Evolutionary conservation across 306 rosid genomes (phyloP), one percentile per base, ranked within the genome.

Genomic region (Vigna unguiculata): DNA sequence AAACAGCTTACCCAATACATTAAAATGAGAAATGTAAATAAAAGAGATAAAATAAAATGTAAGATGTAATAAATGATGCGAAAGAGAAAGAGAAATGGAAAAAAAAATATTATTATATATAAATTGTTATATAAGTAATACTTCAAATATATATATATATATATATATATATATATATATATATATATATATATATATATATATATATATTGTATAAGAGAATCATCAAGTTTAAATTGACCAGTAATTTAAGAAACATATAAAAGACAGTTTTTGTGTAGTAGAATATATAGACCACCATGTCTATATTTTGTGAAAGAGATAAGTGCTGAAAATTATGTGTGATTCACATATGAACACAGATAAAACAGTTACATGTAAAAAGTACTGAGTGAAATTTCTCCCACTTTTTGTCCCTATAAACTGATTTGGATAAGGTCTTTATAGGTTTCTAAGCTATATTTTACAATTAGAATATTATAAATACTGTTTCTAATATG

Each of bases 341-440:
- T 43, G 57, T 55, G 15, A 60, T 69, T 69, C 10, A n/a, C 30
- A 49, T 49, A 19, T 13, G 32, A 28, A 28, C 38, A 38, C 15
- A 41, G 3, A 73, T 30, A 57, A 72, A 40, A 43, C 41, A 41
- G 76, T 57, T 7, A 30, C n/a, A 46, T 28, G 20, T 46, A 46
- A 41, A 40, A 59, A 32, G 14, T 60, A 22, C 30, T 24, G 36
- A 45, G 70, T 60, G 21, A 58, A 59, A 7, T 25, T 60, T 60
- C 48, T 48, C 60, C 49, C 34, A 46, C 59, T 28, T 59, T 30
- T 69, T 69, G 46, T 60, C 47, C 70, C 69, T 46, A 47, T 74
- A 46, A 61, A 15, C 43, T 7, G 1, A 55, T 19, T 3, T 54
- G 55, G 24, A 64, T 64, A 40, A 19, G 25, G 21, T n/a, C 47